Conservation (phyloP, 129 eudicot genomes). For the Flaveria brownii region DNA sequence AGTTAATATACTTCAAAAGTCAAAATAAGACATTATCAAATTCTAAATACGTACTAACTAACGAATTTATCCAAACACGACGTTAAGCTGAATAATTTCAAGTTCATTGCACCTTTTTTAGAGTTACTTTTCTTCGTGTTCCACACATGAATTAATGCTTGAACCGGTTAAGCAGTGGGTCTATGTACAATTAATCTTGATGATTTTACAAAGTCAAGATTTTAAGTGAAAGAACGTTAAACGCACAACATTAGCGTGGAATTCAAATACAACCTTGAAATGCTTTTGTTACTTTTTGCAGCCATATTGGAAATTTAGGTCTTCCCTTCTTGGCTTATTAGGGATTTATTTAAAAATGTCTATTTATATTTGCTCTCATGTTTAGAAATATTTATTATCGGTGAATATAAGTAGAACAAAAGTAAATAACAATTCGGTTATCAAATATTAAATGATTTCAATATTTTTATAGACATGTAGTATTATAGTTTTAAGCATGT, state of each 20-base stretch:
- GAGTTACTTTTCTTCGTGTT: conserved; percentile 26
- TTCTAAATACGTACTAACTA: neutral
- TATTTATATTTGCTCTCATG: too few relatives aligned
- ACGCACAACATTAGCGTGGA: conserved; percentile 11
- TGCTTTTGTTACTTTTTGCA: conserved; percentile 20
- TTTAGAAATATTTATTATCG: too few relatives aligned
- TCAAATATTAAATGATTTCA: too few relatives aligned
- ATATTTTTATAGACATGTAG: too few relatives aligned
- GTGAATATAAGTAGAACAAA: too few relatives aligned
- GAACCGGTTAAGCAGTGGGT: conserved; percentile 29
- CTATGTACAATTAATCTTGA: conserved; percentile 23
- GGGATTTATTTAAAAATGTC: neutral
- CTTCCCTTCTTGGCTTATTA: neutral
- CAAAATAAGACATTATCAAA: conserved; percentile 17
- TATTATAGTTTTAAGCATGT: too few relatives aligned
- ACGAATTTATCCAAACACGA: neutral
- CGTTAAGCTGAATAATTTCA: conserved; percentile 13
- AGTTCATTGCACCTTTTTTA: conserved; percentile 17
- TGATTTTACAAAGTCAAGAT: conserved; percentile 22
- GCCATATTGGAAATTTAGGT: conserved; percentile 21
- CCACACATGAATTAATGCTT: conserved; percentile 31
- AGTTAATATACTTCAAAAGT: conserved; percentile 4
- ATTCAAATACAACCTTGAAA: conserved; percentile 32
- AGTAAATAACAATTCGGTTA: too few relatives aligned
- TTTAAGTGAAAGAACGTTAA: conserved; percentile 5